Base-by-base conservation (phyloP, 2,329 filamentous ascomycete species). In the Nemania sp. region DNA sequence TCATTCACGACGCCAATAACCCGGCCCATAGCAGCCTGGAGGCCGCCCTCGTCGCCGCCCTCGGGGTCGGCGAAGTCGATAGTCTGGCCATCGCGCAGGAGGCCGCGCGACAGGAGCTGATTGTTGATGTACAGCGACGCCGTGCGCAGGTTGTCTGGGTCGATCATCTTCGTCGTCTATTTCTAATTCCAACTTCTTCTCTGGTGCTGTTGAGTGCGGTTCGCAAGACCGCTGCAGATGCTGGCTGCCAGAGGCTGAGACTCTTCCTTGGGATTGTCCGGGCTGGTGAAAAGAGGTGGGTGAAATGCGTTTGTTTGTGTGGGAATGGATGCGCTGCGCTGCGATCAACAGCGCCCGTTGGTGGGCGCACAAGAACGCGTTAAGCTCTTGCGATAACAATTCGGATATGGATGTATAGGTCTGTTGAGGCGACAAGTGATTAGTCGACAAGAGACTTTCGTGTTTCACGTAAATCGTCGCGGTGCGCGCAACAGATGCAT, bases 1-100 rank as follows among this genome's bases (percentile, higher is more conserved):
- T 99, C 94, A 72, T 99, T 96, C 43, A 99, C 85, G 20, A 99
- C 81, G 68, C 93, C 89, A 75, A 99, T 96, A 64, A 97, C 86
- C 61, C 86, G 84, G 17, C 89, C 88, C 86, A 94, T 93, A 15
- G 89, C 89, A 45, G 81, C 82, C 20, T 71, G 68, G 36, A 78
- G 80, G 31, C 83, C 78, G 15, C 82, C n/a, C n/a, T n/a, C 83
- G 15, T 80, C 80, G 59, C 86, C 82, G 54, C 79, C 80, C 59
- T 83, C 83, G 7, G 89, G 87, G 58, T 84, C 77, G 56, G 89
- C 86, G 70, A 99, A 99, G 71, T 97, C 87, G 72, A 99, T 89
- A 36, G 76, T 77, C 64, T 88, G 83, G 61, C 88, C 84, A 80
- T 86, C 83, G 62, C 82, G 79, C 20, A 88, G 70, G 8, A 89